A percentile compares a stretch with the other conserved stretches of the same genome.
Evolutionary conservation across 257 asterid species (phyloP).

Genomic region (Penstemon eatonii): DNA sequence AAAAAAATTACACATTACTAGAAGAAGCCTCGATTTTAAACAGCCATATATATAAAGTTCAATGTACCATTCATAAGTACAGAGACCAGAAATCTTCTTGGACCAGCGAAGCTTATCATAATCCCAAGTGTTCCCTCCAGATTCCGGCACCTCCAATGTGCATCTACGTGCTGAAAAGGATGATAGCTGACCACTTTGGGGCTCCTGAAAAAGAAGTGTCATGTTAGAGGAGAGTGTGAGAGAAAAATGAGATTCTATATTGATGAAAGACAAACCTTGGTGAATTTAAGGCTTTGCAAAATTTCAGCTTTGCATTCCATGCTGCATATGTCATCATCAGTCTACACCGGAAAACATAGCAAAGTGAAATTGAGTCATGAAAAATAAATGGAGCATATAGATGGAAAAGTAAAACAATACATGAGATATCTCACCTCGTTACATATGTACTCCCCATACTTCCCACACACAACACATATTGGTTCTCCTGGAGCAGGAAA

Average conservation of each 20-base stretch:
- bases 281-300: slow-evolving; percentile 46
- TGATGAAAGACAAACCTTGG: slow-evolving; percentile 44
- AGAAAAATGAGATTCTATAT: slow-evolving; percentile 16
- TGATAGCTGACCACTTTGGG: slow-evolving; percentile 28
- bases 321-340: slow-evolving; percentile 87
- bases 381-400: slow-evolving; percentile 14
- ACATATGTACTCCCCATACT: slow-evolving; percentile 89
- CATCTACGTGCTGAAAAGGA: slow-evolving; percentile 42
- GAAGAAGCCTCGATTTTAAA: neutral
- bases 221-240: slow-evolving; percentile 16
- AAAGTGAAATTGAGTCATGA: slow-evolving; percentile 19
- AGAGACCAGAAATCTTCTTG: slow-evolving; percentile 65
- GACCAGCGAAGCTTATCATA: slow-evolving; percentile 63
- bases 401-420: slow-evolving; percentile 9
- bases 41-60: slow-evolving; percentile 5
- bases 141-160: slow-evolving; percentile 58
- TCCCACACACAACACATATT: slow-evolving; percentile 71
- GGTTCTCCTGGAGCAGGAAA: slow-evolving; percentile 84
- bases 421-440: slow-evolving; percentile 54
- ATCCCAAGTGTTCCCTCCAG: slow-evolving; percentile 68
- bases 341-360: slow-evolving; percentile 41
- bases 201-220: slow-evolving; percentile 42
- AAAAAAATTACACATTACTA: neutral
- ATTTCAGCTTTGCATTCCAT: slow-evolving; percentile 74
- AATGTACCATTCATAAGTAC: slow-evolving; percentile 73